Base-by-base conservation (phyloP, 2,329 filamentous ascomycete species). In the Penicillium hordei region DNA sequence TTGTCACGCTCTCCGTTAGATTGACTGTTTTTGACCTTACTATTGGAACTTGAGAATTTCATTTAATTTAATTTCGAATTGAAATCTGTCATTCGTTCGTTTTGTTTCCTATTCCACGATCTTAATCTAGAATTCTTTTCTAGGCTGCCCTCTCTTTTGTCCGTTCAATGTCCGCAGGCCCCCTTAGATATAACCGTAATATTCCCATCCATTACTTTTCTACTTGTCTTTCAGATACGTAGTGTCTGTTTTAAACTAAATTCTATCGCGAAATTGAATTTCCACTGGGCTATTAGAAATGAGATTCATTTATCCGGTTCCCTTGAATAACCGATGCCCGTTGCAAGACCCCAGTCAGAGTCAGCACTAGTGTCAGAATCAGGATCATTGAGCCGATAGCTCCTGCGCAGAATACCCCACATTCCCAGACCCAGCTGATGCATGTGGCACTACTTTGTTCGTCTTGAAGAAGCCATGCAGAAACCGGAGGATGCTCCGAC, bases 401-500 rank as follows among this genome's bases (percentile, higher is more conserved):
- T 31, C 46, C 29, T 51, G 31, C 39, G 39, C 2, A 12, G 9
- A 4, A 52, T 50, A 34, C 10, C 17, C n/a, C 15, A 15, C 13
- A 17, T 15, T 3, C 29, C 25, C 23, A 27, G n/a, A n/a, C 27
- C 31, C 17, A 51, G 34, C 29, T 27, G 27, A 21, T 21, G 15
- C 13, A 36, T 43, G 27, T 50, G 15, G 39, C 45, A 43, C 13
- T 33, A 19, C 19, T 27, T 33, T 36, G 29, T 52, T 40, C 8
- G 10, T 21, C 15, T n/a, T 52, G 48, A 53, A 57, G 48, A 48
- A 48, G n/a, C 25, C 29, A 51, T 46, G 40, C 33, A 45, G 46
- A 39, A 53, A 44, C 9, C 36, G 60, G 60, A 61, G 60, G 13
- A 50, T 50, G 27, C 58, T 60, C 60, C 60, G 60, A 55, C 54